Percentiles rank a stretch among this genome's conserved stretches.
Conservation (phyloP, 108 stramenopile species). For the Fistulifera pelliculosa region DNA sequence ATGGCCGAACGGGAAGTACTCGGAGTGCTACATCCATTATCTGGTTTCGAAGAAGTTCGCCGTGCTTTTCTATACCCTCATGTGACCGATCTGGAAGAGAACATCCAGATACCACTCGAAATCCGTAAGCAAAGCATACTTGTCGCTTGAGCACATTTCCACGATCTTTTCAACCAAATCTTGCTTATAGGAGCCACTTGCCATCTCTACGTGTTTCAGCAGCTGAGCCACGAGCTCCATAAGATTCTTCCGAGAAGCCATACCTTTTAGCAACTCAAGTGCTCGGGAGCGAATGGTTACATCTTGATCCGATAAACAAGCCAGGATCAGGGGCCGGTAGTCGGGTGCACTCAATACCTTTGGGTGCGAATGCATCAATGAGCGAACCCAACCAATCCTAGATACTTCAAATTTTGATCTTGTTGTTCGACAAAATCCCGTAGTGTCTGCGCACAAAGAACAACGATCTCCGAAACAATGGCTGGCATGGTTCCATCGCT, state of each 20-base stretch:
- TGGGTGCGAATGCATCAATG: constrained; percentile 88
- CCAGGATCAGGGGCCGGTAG: constrained; percentile 85
- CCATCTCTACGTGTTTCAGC: constrained; percentile 79
- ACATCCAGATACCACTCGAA: constrained; percentile 94
- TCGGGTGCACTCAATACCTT: constrained; percentile 70
- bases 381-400: constrained; percentile 94
- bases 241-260: constrained; percentile 91
- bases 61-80: constrained; percentile 65
- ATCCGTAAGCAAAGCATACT: constrained; percentile 85
- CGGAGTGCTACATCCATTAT: constrained; percentile 91
- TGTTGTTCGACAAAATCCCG: constrained; percentile 88
- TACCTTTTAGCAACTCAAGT: constrained; percentile 87
- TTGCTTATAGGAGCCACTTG: constrained; percentile 73
- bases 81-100: constrained; percentile 75
- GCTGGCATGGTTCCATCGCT: constrained; percentile 88
- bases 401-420: constrained; percentile 98
- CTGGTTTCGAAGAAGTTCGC: constrained; percentile 76
- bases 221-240: constrained; percentile 90
- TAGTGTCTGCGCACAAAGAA: constrained; percentile 84
- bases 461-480: constrained; percentile 81
- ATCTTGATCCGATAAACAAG: constrained; percentile 94
- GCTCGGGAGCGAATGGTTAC: constrained; percentile 96
- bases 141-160: constrained; percentile 87
- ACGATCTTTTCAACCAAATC: constrained; percentile 92
- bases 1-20: constrained; percentile 88